Evolutionary conservation across 2,329 filamentous ascomycete genomes (phyloP).

Genomic region (Colletotrichum sansevieriae): DNA sequence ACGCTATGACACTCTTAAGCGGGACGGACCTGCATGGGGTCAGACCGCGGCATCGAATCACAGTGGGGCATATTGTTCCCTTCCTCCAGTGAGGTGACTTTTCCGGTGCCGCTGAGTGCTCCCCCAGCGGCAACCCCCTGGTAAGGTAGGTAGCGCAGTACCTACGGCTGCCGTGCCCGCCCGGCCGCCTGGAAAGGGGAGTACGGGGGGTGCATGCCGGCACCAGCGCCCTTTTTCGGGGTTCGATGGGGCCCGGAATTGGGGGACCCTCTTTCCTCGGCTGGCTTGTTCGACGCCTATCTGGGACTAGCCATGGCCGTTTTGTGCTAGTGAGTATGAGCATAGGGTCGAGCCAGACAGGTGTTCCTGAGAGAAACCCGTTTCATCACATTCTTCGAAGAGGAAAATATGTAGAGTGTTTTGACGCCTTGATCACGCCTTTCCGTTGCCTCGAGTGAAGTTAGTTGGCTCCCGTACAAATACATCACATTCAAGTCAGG

Average conservation of each 20-base stretch:
- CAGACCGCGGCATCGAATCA: slow-evolving; percentile 31
- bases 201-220: background rate
- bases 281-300: slow-evolving; percentile 11
- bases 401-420: background rate
- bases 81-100: background rate
- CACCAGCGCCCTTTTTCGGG: background rate
- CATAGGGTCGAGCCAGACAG: slow-evolving; percentile 9
- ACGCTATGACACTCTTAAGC: slow-evolving; percentile 31
- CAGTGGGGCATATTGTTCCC: background rate
- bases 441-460: background rate
- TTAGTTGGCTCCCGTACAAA: slow-evolving; percentile 4
- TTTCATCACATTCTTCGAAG: background rate
- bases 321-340: background rate
- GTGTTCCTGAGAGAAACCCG: slow-evolving; percentile 4
- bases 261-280: too few relatives aligned
- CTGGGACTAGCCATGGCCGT: slow-evolving; percentile 24
- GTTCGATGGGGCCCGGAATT: too few relatives aligned
- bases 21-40: slow-evolving; percentile 34
- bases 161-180: too few relatives aligned
- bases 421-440: background rate
- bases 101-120: too few relatives aligned
- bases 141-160: too few relatives aligned
- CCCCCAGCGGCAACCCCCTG: too few relatives aligned
- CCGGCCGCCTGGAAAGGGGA: background rate
- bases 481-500: background rate